Evolutionary conservation across 2,329 filamentous ascomycete genomes (phyloP), one percentile per base, ranked within the genome.

Genomic region (Aspergillus pseudonomiae): DNA sequence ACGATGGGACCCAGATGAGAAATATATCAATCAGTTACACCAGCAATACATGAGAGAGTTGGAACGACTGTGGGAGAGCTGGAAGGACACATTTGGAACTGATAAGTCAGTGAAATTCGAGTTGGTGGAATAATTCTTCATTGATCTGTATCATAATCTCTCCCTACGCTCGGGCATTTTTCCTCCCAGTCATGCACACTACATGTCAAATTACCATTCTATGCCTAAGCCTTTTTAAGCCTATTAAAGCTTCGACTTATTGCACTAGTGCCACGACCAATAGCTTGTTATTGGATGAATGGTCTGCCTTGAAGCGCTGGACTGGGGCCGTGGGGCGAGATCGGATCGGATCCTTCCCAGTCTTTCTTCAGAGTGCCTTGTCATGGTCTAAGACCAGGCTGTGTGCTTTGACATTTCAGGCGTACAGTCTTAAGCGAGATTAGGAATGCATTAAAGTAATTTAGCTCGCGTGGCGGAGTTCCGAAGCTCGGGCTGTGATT

Each of bases 21-120:
- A 83, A 21, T 91, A 94, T 69, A 87, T 96, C 62, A 89, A 95
- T 70, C 79, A 88, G 67, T 80, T 96, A 62, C 93, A 96, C 74
- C 83, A 81, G 28, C 78, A 88, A 65, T 96, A 96, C 75, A 84
- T 93, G 0, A 79, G 82, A 21, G 92, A 70, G 60, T 57, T 75
- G 66, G 55, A 64, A 56, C 54, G 52, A 36, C 67, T 75, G 48
- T 76, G 71, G 71, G 65, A 68, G 28, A 70, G 73, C 50, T 75
- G 72, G 73, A 74, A 68, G 68, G 72, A 72, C 43, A 63, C 63
- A 11, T 76, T 75, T 70, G 72, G 64, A 11, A 53, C 48, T 14
- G 69, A 73, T 43, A 61, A 62, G 59, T 67, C 64, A 9, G 67
- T 69, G n/a, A 70, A 71, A 61, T 72, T 77, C 65, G 68, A 71